Evolutionary conservation across 371 early-diverging fungal genomes (phyloP).

Genomic region (Apophysomyces ossiformis): DNA sequence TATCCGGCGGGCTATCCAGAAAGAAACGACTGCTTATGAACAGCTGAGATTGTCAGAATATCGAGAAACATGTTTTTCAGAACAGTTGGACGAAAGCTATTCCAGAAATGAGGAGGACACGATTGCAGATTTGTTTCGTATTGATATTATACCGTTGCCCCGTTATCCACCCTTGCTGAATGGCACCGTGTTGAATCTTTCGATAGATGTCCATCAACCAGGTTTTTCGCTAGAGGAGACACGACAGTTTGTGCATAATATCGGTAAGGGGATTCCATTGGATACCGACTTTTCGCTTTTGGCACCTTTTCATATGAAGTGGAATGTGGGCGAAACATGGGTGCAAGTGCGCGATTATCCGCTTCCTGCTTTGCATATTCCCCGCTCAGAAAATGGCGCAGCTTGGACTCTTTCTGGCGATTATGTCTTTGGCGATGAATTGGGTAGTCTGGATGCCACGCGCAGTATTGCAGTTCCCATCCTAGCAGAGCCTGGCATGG

Average conservation of each 20-base stretch:
- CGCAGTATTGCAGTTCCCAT: constrained; percentile 28
- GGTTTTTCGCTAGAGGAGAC: constrained; percentile 52
- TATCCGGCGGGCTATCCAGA: constrained; percentile 30
- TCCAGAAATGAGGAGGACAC: constrained; percentile 15
- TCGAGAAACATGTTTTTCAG: constrained; percentile 18
- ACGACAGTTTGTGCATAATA: constrained; percentile 60
- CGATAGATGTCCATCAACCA: constrained; percentile 42
- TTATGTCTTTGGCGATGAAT: constrained; percentile 49
- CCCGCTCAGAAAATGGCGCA: constrained; percentile 23
- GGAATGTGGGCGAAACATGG: constrained; percentile 46
- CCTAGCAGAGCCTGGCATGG: constrained; percentile 15
- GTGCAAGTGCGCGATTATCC: constrained; percentile 67
- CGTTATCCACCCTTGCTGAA: constrained; percentile 50
- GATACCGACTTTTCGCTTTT: constrained; percentile 60
- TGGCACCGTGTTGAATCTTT: constrained; percentile 35
- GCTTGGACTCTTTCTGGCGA: constrained; percentile 48
- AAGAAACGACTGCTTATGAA: constrained; percentile 30
- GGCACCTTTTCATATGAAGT: constrained; percentile 55
- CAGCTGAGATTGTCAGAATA: constrained; percentile 22
- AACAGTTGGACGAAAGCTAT: constrained; percentile 22
- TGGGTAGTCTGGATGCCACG: constrained; percentile 41
- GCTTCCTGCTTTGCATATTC: constrained; percentile 57
- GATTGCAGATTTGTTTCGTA: constrained; percentile 28
- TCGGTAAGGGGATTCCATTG: constrained; percentile 62
- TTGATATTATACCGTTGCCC: constrained; percentile 30